A percentile compares a stretch with the other conserved stretches of the same genome.
phyloP scores from a whole-genome alignment of 2,329 filamentous ascomycete genomes.

The Trichoderma semiorbis region DNA sequence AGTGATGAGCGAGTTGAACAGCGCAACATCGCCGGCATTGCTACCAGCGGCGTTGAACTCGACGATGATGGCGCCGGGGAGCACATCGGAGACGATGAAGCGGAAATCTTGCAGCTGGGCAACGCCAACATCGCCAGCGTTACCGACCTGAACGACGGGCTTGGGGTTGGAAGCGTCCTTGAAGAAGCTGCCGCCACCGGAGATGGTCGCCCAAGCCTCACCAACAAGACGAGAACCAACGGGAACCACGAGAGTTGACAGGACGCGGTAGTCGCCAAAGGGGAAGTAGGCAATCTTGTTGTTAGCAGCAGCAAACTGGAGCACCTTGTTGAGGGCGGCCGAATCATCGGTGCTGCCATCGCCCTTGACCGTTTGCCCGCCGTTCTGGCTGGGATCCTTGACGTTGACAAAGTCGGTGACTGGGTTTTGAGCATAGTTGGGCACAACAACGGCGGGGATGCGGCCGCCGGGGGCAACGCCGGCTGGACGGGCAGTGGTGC shows the following conservation, averaged over 20 bases:
- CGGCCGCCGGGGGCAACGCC: conserved; percentile 36
- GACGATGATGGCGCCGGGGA: conserved; percentile 40
- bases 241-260: conserved; percentile 26
- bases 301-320: conserved; percentile 34
- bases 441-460: conserved; percentile 37
- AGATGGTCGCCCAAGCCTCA: conserved; percentile 51
- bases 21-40: conserved; percentile 46
- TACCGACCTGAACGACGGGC: conserved; percentile 50
- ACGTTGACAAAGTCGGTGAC: conserved; percentile 32
- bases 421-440: conserved; percentile 36
- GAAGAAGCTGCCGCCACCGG: conserved; percentile 40
- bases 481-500: conserved; percentile 31
- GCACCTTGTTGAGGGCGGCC: conserved; percentile 36
- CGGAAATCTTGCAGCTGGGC: conserved; percentile 51
- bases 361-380: conserved; percentile 33
- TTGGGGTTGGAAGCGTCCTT: conserved; percentile 46
- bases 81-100: conserved; percentile 47
- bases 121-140: conserved; percentile 45
- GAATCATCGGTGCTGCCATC: conserved; percentile 39
- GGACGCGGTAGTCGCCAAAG: conserved; percentile 29
- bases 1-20: conserved; percentile 46
- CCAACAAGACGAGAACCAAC: conserved; percentile 51
- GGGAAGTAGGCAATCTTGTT: conserved; percentile 31
- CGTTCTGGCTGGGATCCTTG: conserved; percentile 36
- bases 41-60: conserved; percentile 49